phyloP scores from a whole-genome alignment of 208 protist genomes.

The Trypanosoma congolense region DNA sequence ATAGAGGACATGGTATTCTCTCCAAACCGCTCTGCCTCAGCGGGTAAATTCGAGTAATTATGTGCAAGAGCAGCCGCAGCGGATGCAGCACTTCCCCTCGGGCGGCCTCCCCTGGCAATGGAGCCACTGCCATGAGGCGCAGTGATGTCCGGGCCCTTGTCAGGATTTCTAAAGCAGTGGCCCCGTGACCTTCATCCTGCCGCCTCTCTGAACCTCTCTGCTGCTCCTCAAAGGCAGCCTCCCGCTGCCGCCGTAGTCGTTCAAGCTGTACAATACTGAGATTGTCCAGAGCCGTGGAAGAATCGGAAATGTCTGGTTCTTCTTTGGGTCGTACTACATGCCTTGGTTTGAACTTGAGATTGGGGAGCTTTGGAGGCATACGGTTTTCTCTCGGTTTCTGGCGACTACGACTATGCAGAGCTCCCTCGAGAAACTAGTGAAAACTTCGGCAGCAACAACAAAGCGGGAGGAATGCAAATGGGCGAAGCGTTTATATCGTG shows the following conservation, averaged over 20 bases:
- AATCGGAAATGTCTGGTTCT: constrained; percentile 15
- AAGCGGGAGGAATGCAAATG: too few species aligned
- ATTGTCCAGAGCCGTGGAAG: constrained; percentile 24
- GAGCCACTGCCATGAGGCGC: too few species aligned
- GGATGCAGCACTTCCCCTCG: constrained; percentile 2
- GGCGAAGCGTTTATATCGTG: too few species aligned
- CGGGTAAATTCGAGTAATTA: constrained; percentile 12
- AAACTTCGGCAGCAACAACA: too few species aligned
- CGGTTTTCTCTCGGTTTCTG: background rate
- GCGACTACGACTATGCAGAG: background rate
- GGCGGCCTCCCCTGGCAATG: constrained; percentile 25
- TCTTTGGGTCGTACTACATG: constrained; percentile 33
- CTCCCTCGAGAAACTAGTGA: too few species aligned
- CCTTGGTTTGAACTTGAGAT: constrained; percentile 66
- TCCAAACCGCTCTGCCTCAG: constrained; percentile 35
- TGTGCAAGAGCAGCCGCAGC: background rate
- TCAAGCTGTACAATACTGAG: constrained; percentile 56
- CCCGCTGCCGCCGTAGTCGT: constrained; percentile 46
- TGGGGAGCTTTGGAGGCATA: constrained; percentile 70
- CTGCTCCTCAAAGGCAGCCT: constrained; percentile 14
- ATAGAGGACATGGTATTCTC: constrained; percentile 55
- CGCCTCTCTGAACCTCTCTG: constrained; percentile 7
- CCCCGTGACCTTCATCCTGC: too few species aligned
- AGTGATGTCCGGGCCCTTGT: background rate
- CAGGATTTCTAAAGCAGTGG: constrained; percentile 34